phyloP scores from a whole-genome alignment of 331 rosid species.

The Quercus tomentella region DNA sequence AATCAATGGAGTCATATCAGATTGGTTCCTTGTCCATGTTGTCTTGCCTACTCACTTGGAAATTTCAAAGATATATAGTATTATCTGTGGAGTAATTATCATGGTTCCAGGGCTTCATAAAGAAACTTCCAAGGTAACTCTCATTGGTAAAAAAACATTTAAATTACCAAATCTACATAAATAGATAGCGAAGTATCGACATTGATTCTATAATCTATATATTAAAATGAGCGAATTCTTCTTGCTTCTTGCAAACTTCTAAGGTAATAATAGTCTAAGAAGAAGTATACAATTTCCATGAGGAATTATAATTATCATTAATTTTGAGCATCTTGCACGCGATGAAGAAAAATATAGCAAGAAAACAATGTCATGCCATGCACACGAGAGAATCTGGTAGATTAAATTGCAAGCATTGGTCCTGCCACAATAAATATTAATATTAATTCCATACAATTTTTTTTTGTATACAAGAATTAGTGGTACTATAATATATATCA shows the following conservation, averaged over 20 bases:
- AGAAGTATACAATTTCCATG: neutral
- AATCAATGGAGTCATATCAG: conserved; percentile 40
- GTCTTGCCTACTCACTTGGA: conserved; percentile 15
- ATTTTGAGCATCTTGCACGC: conserved; percentile 31
- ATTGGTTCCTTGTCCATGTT: conserved; percentile 10
- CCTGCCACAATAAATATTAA: neutral
- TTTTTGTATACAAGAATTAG: neutral
- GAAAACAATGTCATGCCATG: conserved; percentile 47
- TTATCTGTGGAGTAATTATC: neutral
- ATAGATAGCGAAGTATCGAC: too few species aligned
- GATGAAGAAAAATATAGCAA: conserved; percentile 31
- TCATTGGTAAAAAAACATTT: too few species aligned
- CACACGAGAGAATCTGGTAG: conserved; percentile 39
- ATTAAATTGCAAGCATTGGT: conserved; percentile 24
- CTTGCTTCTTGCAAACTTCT: conserved; percentile 1
- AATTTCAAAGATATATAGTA: neutral
- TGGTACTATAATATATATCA: too few species aligned
- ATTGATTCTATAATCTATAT: too few species aligned
- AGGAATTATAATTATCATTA: neutral
- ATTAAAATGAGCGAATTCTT: neutral
- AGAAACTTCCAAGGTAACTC: too few species aligned
- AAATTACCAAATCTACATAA: too few species aligned
- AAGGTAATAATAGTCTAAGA: neutral
- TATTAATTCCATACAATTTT: neutral
- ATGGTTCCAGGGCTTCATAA: neutral